Evolutionary conservation across 2,329 filamentous ascomycete genomes (phyloP).

Genomic region (Septoria petroselini): DNA sequence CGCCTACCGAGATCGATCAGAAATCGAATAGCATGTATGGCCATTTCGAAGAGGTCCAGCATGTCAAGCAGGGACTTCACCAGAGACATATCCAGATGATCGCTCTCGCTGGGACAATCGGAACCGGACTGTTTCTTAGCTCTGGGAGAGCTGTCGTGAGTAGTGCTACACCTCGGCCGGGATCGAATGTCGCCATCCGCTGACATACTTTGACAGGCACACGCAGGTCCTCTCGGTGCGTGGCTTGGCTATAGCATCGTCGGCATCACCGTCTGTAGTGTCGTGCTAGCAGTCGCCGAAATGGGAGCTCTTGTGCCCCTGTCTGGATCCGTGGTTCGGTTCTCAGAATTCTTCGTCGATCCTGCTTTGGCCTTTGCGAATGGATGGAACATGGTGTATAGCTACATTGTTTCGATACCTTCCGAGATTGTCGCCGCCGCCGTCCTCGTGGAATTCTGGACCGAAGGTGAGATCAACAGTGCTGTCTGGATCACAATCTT

Average conservation of each 20-base stretch:
- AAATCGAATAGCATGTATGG: slow-evolving; percentile 9
- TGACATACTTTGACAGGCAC: slow-evolving; percentile 1
- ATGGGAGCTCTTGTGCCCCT: slow-evolving; percentile 22
- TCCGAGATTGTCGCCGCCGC: slow-evolving; percentile 20
- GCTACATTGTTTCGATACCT: slow-evolving; percentile 18
- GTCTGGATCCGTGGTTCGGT: slow-evolving; percentile 16
- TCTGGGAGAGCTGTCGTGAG: not conserved
- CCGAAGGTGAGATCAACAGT: slow-evolving; percentile 15
- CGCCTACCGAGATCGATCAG: slow-evolving; percentile 1
- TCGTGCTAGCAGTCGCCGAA: slow-evolving; percentile 20
- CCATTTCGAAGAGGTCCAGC: slow-evolving; percentile 22
- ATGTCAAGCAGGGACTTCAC: slow-evolving; percentile 23
- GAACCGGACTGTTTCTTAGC: slow-evolving; percentile 41
- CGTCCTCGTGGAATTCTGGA: slow-evolving; percentile 19
- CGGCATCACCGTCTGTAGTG: slow-evolving; percentile 17
- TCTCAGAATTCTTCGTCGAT: slow-evolving; percentile 23
- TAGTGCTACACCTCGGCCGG: not conserved
- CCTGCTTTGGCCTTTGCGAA: slow-evolving; percentile 19
- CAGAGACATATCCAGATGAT: slow-evolving; percentile 32
- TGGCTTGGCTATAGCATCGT: slow-evolving; percentile 21
- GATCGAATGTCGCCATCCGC: not conserved
- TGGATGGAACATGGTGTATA: slow-evolving; percentile 20
- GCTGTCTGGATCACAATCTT: slow-evolving; percentile 23
- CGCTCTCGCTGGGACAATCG: slow-evolving; percentile 38
- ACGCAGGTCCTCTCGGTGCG: slow-evolving; percentile 34